Percentiles rank a stretch among this genome's conserved stretches.
Evolutionary conservation across 345 rosid species (phyloP).

Genomic region (Eutrema yunnanense): DNA sequence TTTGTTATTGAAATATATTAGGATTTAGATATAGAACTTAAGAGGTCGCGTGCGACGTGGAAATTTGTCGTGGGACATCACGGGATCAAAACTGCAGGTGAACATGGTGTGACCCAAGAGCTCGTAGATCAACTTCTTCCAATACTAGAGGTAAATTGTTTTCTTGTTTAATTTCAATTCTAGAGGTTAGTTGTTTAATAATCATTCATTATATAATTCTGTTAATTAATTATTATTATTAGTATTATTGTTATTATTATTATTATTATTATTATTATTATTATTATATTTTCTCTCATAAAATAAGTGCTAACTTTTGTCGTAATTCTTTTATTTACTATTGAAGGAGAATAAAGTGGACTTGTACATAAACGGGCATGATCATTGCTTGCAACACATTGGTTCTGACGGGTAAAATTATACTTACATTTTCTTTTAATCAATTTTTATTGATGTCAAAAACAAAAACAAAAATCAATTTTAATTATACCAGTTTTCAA

Average conservation of each 20-base stretch:
- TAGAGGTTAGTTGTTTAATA: conserved; percentile 24
- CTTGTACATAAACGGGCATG: conserved; percentile 57
- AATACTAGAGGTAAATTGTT: conserved; percentile 35
- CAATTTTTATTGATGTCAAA: background rate
- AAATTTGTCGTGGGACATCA: conserved; percentile 66
- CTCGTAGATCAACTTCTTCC: conserved; percentile 48
- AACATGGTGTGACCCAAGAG: conserved; percentile 52
- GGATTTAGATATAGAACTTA: conserved; percentile 44
- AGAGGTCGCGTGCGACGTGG: conserved; percentile 47
- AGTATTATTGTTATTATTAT: background rate
- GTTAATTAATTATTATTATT: background rate
- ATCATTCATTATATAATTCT: background rate
- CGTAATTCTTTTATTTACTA: background rate
- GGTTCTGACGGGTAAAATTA: conserved; percentile 30
- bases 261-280: background rate
- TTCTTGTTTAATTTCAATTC: conserved; percentile 29
- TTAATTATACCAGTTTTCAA: background rate
- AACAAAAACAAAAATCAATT: background rate
- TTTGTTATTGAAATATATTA: background rate
- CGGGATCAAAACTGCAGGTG: conserved; percentile 48
- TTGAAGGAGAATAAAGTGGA: conserved; percentile 44
- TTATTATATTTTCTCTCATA: background rate
- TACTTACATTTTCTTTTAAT: background rate
- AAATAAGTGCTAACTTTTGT: background rate
- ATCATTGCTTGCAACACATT: conserved; percentile 56